Evolutionary conservation across 257 asterid genomes (phyloP), one percentile per base, ranked within the genome.

Genomic region (Penstemon newberryi): DNA sequence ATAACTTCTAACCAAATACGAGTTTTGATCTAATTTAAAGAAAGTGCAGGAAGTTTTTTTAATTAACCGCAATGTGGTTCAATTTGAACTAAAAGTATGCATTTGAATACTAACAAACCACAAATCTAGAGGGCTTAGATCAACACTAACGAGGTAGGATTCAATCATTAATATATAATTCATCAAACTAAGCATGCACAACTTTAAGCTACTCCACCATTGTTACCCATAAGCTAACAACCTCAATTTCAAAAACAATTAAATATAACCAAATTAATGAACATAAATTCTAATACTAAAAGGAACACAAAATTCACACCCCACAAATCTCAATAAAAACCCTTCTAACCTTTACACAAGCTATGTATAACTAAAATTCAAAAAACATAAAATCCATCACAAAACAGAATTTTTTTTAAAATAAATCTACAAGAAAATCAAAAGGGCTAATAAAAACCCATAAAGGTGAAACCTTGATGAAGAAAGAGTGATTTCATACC

Each of bases 401-500:
- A 13, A 36, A 62, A 65, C 18, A 67, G 54, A 56, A 41, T 5
- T 67, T 73, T 65, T 67, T 38, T 7, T 25, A 19, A 13, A 53
- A 70, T 41, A 65, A 63, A 56, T 72, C 65, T 10, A 33, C 63
- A 6, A 55, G 58, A 70, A 44, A 37, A 4, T 46, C 36, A 73
- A 60, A 66, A 38, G 72, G 77, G 73, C 37, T 5, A 39, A 56
- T 11, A 25, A 46, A 64, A 73, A 70, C 56, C 13, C 41, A 6
- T 40, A 58, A 69, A 65, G 39, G 4, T 42, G 62, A 15, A 71
- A 59, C 44, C 66, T 73, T 64, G 56, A 79, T 36, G 39, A 36
- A 18, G 61, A 69, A 63, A 74, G 61, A 3, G 56, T 62, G 51
- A n/a, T 44, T 15, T 40, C 76, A 40, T 70, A 83, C 88, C 87